Base-by-base conservation (phyloP, 495 filamentous ascomycete genomes). In the Neurospora africana region DNA sequence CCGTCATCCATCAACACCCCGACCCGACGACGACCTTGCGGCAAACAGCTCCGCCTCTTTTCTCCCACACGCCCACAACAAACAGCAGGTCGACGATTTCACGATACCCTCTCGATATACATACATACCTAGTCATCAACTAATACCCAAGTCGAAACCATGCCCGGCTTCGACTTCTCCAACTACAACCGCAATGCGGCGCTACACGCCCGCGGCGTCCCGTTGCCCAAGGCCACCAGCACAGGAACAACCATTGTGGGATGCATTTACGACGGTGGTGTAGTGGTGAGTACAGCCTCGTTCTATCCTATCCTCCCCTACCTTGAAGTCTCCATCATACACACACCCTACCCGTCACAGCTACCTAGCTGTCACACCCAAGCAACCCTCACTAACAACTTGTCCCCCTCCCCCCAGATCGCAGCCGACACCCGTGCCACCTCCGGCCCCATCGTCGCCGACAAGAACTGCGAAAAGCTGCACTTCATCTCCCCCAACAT, bases 401-500 rank as follows among this genome's bases (percentile, higher is more conserved):
- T 15, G 11, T 19, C n/a, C 71, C n/a, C 71, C 23, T 39, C 21
- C 69, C n/a, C n/a, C 68, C 78, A 93, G 91, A 97, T 97, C 83
- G 94, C 94, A 73, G 94, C 94, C 85, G 96, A 98, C 85, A 99
- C 96, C 76, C 89, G 96, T 89, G 96, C 96, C 70, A 99, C 96
- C 47, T 94, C 92, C 74, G 96, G 96, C 23, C 93, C 94, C 47
- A 99, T 99, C 82, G 96, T 99, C 77, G 96, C 96, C 79, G 96
- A 99, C 89, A 99, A 99, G 92, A 99, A 99, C 89, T 99, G 96
- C 84, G 93, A 99, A 84, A 99, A 99, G 86, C 89, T 99, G 69
- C 96, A 99, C 84, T 99, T 96, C 87, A 99, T 98, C 82, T 86
- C 95, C 13, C 93, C 96, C 71, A 93, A 98, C 83, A 99, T 99